phyloP scores from a whole-genome alignment of 805 yeast genomes.

The Kodamaea jinghongensis region DNA sequence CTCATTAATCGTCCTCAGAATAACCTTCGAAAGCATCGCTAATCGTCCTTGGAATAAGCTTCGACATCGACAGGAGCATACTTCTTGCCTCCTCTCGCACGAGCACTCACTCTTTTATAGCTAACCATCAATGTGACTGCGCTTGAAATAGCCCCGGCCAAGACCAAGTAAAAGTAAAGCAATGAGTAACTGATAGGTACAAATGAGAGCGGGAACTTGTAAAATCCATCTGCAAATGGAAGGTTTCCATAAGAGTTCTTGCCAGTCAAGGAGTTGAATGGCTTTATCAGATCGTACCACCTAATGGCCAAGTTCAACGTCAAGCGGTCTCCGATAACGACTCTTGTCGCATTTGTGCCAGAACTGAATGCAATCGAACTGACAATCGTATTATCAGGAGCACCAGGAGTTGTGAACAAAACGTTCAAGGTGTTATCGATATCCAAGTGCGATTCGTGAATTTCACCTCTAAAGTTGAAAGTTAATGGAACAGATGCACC shows the following conservation, averaged over 20 bases:
- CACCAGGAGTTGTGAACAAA: constrained; percentile 40
- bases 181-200: constrained; percentile 26
- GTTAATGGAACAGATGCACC: constrained; percentile 57
- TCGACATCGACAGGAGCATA: constrained; percentile 17
- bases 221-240: constrained; percentile 41
- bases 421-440: constrained; percentile 58
- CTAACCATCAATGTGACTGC: constrained; percentile 20
- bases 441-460: constrained; percentile 67
- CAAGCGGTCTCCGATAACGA: constrained; percentile 63
- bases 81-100: constrained; percentile 2
- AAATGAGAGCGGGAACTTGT: constrained; percentile 32
- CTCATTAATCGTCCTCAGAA: too few species aligned
- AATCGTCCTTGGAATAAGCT: constrained; percentile 4
- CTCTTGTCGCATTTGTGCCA: constrained; percentile 58
- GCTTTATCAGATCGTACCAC: constrained; percentile 46
- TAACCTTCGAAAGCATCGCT: too few species aligned
- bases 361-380: constrained; percentile 59
- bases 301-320: constrained; percentile 55
- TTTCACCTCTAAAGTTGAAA: constrained; percentile 62
- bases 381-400: constrained; percentile 39
- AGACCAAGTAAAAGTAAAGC: constrained; percentile 18
- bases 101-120: constrained; percentile 14
- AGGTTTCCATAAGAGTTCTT: constrained; percentile 15
- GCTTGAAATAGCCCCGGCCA: constrained; percentile 23
- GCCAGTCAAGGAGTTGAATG: constrained; percentile 15